These are phyloP conservation scores for Nymphaea thermarum DNA, from an alignment of 164 flowering plant species.

Conservation along the genomic window DNA sequence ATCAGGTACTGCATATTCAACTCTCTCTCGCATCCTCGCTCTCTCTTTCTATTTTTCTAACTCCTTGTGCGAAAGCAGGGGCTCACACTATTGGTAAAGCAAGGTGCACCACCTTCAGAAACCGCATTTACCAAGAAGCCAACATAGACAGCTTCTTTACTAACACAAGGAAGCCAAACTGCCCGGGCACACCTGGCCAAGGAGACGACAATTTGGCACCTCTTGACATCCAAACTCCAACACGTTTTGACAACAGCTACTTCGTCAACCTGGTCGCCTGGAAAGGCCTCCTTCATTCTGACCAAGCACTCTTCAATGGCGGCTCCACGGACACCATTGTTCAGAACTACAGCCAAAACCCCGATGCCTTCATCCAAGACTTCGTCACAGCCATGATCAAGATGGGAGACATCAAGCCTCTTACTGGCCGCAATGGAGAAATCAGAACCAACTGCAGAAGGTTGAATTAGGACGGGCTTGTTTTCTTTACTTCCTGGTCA, in stretches of 20 bases:
- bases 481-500: too few species aligned
- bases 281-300: constrained; percentile 10
- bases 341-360: constrained; percentile 4
- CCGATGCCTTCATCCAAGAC: constrained; percentile 3
- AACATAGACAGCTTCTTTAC: constrained; percentile 1
- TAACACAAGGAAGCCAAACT: neutral
- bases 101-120: constrained; percentile 1
- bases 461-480: neutral
- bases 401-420: constrained; percentile 8
- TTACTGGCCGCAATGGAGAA: neutral
- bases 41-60: neutral
- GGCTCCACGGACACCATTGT: constrained; percentile 8
- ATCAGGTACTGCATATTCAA: constrained; percentile 17
- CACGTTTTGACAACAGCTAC: constrained; percentile 1
- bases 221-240: neutral
- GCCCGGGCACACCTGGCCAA: neutral
- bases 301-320: constrained; percentile 10
- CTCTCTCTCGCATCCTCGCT: neutral
- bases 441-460: constrained; percentile 2
- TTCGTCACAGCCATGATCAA: constrained; percentile 11
- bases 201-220: constrained; percentile 2
- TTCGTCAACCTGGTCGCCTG: neutral
- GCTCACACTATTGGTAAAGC: constrained; percentile 2
- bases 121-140: neutral
- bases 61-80: neutral